Evolutionary conservation across 805 yeast genomes (phyloP).

Genomic region (Wickerhamomyces bisporus): DNA sequence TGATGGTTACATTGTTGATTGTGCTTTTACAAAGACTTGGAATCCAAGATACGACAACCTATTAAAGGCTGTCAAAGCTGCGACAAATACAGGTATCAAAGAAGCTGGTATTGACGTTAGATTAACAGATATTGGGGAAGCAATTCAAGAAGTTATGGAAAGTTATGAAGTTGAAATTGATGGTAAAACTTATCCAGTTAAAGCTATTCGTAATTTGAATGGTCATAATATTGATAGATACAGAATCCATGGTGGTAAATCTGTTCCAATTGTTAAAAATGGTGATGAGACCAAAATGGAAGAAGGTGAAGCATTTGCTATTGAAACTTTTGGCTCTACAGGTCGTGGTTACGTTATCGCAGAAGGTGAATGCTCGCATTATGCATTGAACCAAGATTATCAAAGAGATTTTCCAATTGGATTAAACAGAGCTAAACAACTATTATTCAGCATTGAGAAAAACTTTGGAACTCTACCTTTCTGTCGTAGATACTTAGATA

Average conservation of each 20-base stretch:
- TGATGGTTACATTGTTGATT: conserved; percentile 89
- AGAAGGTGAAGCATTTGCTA: conserved; percentile 97
- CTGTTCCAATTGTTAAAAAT: conserved; percentile 93
- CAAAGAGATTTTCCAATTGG: conserved; percentile 46
- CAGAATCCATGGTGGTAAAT: conserved; percentile 89
- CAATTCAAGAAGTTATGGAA: conserved; percentile 96
- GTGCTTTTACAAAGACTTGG: conserved; percentile 90
- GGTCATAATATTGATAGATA: conserved; percentile 90
- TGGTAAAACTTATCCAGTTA: conserved; percentile 80
- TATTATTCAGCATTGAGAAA: conserved; percentile 65
- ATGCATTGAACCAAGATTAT: conserved; percentile 54
- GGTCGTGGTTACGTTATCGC: conserved; percentile 86
- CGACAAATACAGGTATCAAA: conserved; percentile 88
- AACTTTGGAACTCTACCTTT: conserved; percentile 94
- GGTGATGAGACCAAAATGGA: conserved; percentile 97
- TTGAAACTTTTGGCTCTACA: conserved; percentile 96
- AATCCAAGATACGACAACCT: conserved; percentile 78
- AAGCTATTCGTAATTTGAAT: conserved; percentile 84
- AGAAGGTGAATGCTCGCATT: conserved; percentile 94
- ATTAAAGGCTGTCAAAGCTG: conserved; percentile 81
- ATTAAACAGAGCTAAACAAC: conserved; percentile 60
- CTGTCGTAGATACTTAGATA: conserved; percentile 92
- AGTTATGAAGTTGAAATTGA: conserved; percentile 87
- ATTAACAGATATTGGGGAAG: conserved; percentile 91
- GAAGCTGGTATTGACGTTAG: conserved; percentile 97